Evolutionary conservation across 345 rosid species (phyloP).

Genomic region (Anastatica hierochuntica): DNA sequence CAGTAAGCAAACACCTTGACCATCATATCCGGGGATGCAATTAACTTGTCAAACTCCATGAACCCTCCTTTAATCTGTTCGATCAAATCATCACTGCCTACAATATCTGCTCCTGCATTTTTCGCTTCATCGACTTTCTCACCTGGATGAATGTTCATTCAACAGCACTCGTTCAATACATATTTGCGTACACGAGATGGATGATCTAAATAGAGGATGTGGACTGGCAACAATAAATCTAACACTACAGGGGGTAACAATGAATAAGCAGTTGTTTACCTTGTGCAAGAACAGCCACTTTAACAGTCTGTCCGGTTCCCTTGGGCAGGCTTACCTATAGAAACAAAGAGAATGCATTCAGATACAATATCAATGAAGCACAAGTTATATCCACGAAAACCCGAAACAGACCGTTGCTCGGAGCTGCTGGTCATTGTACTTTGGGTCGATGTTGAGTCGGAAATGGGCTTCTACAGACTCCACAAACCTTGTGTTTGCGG

Average conservation of each 20-base stretch:
- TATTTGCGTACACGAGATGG: too few species aligned
- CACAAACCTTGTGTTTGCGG: slow-evolving; percentile 58
- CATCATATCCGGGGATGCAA: slow-evolving; percentile 99
- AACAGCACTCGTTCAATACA: neutral
- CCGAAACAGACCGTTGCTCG: slow-evolving; percentile 69
- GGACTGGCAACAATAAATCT: too few species aligned
- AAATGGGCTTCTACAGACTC: slow-evolving; percentile 95
- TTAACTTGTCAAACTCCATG: slow-evolving; percentile 93
- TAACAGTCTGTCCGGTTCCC: slow-evolving; percentile 92
- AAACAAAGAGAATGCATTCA: neutral
- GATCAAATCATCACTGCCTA: slow-evolving; percentile 92
- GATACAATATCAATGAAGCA: neutral
- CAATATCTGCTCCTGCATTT: slow-evolving; percentile 96
- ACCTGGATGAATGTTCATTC: slow-evolving; percentile 31
- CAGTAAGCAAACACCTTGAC: slow-evolving; percentile 56
- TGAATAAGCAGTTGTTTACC: too few species aligned
- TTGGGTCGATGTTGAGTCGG: slow-evolving; percentile 92
- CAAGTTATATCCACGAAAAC: neutral
- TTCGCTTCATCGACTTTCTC: slow-evolving; percentile 96
- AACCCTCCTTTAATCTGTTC: slow-evolving; percentile 88
- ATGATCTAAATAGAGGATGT: too few species aligned
- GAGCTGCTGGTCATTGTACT: slow-evolving; percentile 93
- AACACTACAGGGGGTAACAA: too few species aligned
- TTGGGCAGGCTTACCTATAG: slow-evolving; percentile 84
- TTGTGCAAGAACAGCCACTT: slow-evolving; percentile 95